phyloP scores from a whole-genome alignment of 371 early-diverging fungal species.

The Syncephalastrum racemosum region DNA sequence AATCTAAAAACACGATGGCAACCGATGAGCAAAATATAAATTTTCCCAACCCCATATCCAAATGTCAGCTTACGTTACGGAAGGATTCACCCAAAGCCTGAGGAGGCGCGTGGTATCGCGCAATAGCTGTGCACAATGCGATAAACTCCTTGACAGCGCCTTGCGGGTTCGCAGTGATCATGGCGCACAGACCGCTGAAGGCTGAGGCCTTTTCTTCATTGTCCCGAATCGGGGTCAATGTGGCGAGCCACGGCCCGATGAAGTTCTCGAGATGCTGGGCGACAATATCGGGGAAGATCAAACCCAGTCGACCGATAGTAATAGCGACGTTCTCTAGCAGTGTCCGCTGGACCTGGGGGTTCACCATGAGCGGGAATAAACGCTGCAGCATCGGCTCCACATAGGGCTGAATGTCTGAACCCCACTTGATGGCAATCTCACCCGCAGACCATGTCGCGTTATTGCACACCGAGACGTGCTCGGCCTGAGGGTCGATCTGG shows the following conservation, averaged over 20 bases:
- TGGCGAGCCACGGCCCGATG: slow-evolving; percentile 72
- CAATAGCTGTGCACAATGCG: slow-evolving; percentile 67
- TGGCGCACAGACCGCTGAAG: slow-evolving; percentile 87
- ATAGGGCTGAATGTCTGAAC: slow-evolving; percentile 66
- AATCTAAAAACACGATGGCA: slow-evolving; percentile 34
- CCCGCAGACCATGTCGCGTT: slow-evolving; percentile 95
- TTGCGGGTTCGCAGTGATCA: slow-evolving; percentile 86
- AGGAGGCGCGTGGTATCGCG: slow-evolving; percentile 64
- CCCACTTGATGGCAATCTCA: slow-evolving; percentile 84
- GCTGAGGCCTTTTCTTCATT: slow-evolving; percentile 94
- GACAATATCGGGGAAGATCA: slow-evolving; percentile 78
- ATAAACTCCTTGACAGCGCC: slow-evolving; percentile 71
- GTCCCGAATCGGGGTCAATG: slow-evolving; percentile 73
- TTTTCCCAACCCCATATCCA: not conserved
- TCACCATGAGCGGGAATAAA: slow-evolving; percentile 76
- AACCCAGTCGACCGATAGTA: slow-evolving; percentile 89
- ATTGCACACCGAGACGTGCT: slow-evolving; percentile 78
- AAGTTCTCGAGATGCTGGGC: slow-evolving; percentile 79
- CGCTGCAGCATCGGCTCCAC: slow-evolving; percentile 78
- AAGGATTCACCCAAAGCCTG: slow-evolving; percentile 62
- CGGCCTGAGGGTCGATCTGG: slow-evolving; percentile 66
- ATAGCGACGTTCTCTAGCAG: slow-evolving; percentile 93
- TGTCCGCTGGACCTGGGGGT: slow-evolving; percentile 64
- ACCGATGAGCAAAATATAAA: not conserved
- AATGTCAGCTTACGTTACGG: slow-evolving; percentile 49